Evolutionary conservation across 805 yeast genomes (phyloP).

Genomic region (Pichia ethanolica): DNA sequence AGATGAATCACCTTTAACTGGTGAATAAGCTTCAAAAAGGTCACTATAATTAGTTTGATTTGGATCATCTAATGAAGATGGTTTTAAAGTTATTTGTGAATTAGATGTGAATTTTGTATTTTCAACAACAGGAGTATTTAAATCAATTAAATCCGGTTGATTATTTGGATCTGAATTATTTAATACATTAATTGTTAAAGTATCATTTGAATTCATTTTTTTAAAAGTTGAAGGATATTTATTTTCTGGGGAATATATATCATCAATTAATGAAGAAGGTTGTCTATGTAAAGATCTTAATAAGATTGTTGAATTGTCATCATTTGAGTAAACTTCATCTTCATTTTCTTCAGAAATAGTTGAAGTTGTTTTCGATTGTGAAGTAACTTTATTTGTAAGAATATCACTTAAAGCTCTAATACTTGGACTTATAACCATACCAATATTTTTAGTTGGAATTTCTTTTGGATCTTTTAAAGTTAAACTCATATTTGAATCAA

Average conservation of each 20-base stretch:
- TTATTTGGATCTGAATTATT: background rate
- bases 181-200: conserved; percentile 6
- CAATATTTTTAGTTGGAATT: conserved; percentile 25
- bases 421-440: conserved; percentile 31
- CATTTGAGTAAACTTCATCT: conserved; percentile 1
- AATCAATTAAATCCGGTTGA: conserved; percentile 25
- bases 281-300: background rate
- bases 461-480: conserved; percentile 11
- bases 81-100: background rate
- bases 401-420: conserved; percentile 29
- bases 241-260: conserved; percentile 1
- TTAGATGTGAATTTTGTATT: background rate
- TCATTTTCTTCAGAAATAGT: conserved; percentile 12
- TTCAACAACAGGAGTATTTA: conserved; percentile 20
- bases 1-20: background rate
- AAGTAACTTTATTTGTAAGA: conserved; percentile 21
- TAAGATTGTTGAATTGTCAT: background rate
- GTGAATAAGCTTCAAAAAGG: conserved; percentile 11
- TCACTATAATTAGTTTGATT: conserved; percentile 8
- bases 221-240: conserved; percentile 19
- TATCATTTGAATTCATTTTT: conserved; percentile 24
- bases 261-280: conserved; percentile 4
- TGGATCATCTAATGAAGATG: background rate
- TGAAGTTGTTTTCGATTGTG: background rate
- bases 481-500: background rate